Evolutionary conservation across 2,329 filamentous ascomycete genomes (phyloP), one percentile per base, ranked within the genome.

Genomic region (Penicillium sp.): DNA sequence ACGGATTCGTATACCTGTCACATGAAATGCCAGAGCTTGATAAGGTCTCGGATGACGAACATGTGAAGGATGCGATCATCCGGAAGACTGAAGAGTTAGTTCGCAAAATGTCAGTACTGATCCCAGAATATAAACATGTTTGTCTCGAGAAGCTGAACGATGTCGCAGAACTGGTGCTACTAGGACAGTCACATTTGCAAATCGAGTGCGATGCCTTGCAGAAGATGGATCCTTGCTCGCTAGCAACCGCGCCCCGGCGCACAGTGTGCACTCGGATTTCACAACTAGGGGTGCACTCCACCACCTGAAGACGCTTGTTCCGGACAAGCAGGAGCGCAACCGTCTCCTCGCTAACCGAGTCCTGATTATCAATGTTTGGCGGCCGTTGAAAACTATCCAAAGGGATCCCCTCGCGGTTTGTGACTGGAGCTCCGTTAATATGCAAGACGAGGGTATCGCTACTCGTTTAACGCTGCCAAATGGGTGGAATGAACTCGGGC

Each of bases 101-200:
- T 23, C 48, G 48, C 21, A 38, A 55, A n/a, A 27, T 57, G 58
- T 60, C 17, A 54, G 56, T 56, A 23, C 10, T 4, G 8, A 27
- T 41, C 25, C 35, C 43, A 17, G 27, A 21, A 19, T n/a, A 8
- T 5, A n/a, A n/a, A 43, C 10, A 17, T n/a, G 19, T 17, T 1
- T 29, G 17, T 19, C 37, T n/a, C 2, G 19, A 31, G 38, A 19
- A 21, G 40, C 49, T 45, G 17, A 50, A 17, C 4, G 4, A 48
- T 25, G 3, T 60, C 61, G 38, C 59, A 85, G 83, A 31, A 87
- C 84, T 17, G 84, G 84, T 3, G 84, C 80, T 17, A 73, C 80
- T 2, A 79, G 80, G 23, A 71, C 86, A 62, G 80, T 84, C 75
- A 84, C 87, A 68, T 88, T 87, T 67, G 83, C 86, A 73, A 84